Percentiles rank a stretch among this genome's conserved stretches.
These are phyloP conservation scores for Cyberlindnera americana DNA, from an alignment of 805 yeast genomes.

Conservation along the genomic window DNA sequence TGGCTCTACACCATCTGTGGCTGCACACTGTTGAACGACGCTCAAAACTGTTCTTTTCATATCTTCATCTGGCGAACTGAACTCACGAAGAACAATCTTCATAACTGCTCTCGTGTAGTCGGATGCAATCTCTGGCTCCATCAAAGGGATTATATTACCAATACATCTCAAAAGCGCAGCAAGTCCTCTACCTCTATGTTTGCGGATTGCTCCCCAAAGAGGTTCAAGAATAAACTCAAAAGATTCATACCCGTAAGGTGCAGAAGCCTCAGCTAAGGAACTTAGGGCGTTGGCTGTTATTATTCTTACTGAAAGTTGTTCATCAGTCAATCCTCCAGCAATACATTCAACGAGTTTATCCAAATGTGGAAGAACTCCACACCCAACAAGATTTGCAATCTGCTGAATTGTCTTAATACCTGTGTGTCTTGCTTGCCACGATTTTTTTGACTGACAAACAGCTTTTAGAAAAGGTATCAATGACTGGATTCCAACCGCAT, in stretches of 20 bases:
- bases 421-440: conserved; percentile 81
- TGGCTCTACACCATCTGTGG: conserved; percentile 53
- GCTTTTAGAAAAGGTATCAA: conserved; percentile 80
- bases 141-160: conserved; percentile 77
- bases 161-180: conserved; percentile 76
- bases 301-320: conserved; percentile 60
- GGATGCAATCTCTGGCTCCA: conserved; percentile 79
- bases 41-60: conserved; percentile 71
- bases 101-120: conserved; percentile 76
- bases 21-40: conserved; percentile 64
- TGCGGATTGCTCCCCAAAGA: conserved; percentile 73
- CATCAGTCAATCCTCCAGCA: conserved; percentile 57
- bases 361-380: conserved; percentile 72
- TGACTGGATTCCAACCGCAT: conserved; percentile 67
- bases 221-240: conserved; percentile 70
- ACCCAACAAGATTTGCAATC: conserved; percentile 63
- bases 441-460: conserved; percentile 68
- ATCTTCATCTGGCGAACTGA: conserved; percentile 80
- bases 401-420: conserved; percentile 78
- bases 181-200: conserved; percentile 72
- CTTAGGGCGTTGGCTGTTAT: conserved; percentile 70
- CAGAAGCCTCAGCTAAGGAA: conserved; percentile 72
- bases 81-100: conserved; percentile 64
- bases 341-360: conserved; percentile 62
- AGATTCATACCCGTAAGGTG: conserved; percentile 88